These are phyloP conservation scores for Xylaria nigripes DNA, from an alignment of 495 filamentous ascomycete genomes.

Conservation along the genomic window DNA sequence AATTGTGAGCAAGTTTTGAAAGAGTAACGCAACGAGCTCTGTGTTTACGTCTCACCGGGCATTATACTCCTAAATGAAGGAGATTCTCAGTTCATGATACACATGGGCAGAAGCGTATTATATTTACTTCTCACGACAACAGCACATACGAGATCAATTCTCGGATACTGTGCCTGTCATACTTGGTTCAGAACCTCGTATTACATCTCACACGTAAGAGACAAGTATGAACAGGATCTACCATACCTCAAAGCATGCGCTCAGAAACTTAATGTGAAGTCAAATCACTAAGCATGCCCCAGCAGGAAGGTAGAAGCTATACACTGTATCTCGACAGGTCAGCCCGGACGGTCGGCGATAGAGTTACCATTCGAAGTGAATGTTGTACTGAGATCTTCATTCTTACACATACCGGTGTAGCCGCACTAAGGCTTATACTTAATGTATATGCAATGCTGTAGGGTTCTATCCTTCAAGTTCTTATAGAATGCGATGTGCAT, in stretches of 20 bases:
- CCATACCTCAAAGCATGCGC: background rate
- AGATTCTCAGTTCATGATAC: background rate
- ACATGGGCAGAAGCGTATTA: background rate
- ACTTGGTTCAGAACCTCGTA: background rate
- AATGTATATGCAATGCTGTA: background rate
- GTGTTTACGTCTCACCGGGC: background rate
- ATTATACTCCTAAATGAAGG: background rate
- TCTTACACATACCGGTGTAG: background rate
- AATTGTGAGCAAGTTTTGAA: background rate
- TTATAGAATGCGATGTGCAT: background rate
- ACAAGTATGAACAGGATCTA: background rate
- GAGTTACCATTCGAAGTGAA: background rate
- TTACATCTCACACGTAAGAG: background rate
- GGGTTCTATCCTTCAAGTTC: background rate
- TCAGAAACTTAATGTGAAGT: background rate
- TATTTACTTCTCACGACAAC: background rate
- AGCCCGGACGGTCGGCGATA: background rate
- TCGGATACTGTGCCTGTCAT: background rate
- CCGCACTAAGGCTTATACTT: too few species aligned
- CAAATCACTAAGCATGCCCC: background rate
- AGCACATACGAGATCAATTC: background rate
- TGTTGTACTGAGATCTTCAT: background rate
- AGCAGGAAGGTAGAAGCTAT: background rate
- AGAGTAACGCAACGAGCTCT: background rate
- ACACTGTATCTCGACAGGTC: background rate